These are phyloP conservation scores for Phytophthora macrochlamydospora DNA, from an alignment of 352 stramenopile genomes.

Conservation along the genomic window DNA sequence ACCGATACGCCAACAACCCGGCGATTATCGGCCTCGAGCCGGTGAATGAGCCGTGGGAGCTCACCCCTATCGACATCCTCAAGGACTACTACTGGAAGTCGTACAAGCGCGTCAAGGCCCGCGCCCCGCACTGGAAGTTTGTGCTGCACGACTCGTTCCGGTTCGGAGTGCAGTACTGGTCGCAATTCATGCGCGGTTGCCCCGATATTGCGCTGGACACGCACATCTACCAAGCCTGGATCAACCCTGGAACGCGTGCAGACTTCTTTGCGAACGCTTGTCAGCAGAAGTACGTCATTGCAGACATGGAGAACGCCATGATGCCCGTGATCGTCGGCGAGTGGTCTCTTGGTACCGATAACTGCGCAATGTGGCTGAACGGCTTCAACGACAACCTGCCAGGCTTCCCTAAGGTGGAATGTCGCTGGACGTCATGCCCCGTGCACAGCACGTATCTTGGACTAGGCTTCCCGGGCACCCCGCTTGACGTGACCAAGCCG, in stretches of 20 bases:
- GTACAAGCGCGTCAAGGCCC: conserved; percentile 93
- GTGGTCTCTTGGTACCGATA: conserved; percentile 91
- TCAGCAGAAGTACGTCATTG: conserved; percentile 86
- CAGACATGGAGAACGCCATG: conserved; percentile 26
- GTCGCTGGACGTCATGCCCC: conserved; percentile 86
- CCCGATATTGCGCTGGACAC: conserved; percentile 95
- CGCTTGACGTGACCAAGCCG: conserved; percentile 59
- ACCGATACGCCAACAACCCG: conserved; percentile 88
- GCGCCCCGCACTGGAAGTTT: conserved; percentile 93
- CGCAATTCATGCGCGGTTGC: conserved; percentile 72
- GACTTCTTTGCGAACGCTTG: conserved; percentile 92
- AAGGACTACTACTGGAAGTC: conserved; percentile 97
- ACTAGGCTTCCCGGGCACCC: conserved; percentile 88
- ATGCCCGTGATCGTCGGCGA: conserved; percentile 95
- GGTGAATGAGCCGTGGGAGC: conserved; percentile 96
- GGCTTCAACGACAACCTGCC: conserved; percentile 23
- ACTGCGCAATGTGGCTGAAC: conserved; percentile 83
- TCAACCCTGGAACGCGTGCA: conserved; percentile 65
- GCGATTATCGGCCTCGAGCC: conserved; percentile 92
- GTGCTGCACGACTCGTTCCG: conserved; percentile 35
- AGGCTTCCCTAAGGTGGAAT: conserved; percentile 91
- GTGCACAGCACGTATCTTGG: conserved; percentile 90
- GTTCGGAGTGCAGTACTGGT: conserved; percentile 32
- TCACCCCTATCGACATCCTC: conserved; percentile 89
- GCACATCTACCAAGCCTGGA: conserved; percentile 95